Base-by-base conservation (phyloP, 2,329 filamentous ascomycete species). In the Furcasterigmium sp. region DNA sequence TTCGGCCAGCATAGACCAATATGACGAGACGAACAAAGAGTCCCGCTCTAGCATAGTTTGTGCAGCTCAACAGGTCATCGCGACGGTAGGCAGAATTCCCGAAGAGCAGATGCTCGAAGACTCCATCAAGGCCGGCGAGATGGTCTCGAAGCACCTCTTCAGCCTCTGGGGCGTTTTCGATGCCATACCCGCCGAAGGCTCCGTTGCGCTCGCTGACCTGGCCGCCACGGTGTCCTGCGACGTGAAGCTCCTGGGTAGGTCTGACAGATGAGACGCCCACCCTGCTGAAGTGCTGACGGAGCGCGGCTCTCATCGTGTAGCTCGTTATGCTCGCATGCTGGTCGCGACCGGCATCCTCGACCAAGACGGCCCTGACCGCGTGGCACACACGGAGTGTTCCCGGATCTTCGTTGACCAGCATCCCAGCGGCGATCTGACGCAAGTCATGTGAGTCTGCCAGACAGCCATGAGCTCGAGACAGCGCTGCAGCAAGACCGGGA, bases 111-210 rank as follows among this genome's bases (percentile, higher is more conserved):
- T 26, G 23, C 35, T 37, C 18, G 35, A 37, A 11, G 13, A 37
- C 21, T 18, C 35, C 19, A 20, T 11, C 8, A 39, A 8, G 3
- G 15, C 11, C 7, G 23, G 32, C 21, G 42, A 47, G 25, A 2
- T 45, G 4, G 19, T 41, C 7, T 18, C 36, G 14, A 26, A 56
- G 7, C 51, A 52, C 2, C 45, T 63, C 4, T 63, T 65, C 39
- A 45, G 56, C 21, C 50, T 57, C 29, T 63, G 62, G 59, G 51
- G 53, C 8, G 55, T 49, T 0, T 64, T 65, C 39, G 57, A 60
- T 7, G 37, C 45, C 2, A 60, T 68, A 17, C 60, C 62, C 0
- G 14, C 39, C 3, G 50, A 53, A 0, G 58, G 51, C 2, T 25
- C 45, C 2, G 58, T 64, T 13, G 53, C 56, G 7, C 57, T 56